These are phyloP conservation scores for Colletotrichum tabaci DNA, from an alignment of 2,329 filamentous ascomycete species.

Conservation along the genomic window DNA sequence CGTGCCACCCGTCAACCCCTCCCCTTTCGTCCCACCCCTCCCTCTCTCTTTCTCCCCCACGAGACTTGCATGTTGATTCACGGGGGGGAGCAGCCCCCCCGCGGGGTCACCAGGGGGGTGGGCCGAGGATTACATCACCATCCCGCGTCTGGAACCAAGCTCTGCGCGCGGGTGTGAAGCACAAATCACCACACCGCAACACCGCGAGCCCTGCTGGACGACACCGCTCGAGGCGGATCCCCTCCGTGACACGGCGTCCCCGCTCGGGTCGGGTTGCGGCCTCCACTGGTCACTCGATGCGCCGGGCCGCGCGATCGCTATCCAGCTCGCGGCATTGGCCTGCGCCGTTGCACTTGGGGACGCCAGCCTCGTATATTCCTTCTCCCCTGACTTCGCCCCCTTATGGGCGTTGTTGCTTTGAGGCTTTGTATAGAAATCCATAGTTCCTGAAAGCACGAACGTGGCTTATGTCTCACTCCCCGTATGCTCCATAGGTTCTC, in stretches of 20 bases:
- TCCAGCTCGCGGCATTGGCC: constrained; percentile 22
- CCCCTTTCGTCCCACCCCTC: constrained; percentile 19
- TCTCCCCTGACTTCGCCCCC: background rate
- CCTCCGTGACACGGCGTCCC: constrained; percentile 26
- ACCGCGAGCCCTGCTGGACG: constrained; percentile 21
- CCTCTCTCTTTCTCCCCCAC: constrained; percentile 9
- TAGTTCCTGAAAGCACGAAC: constrained; percentile 3
- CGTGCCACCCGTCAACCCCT: background rate
- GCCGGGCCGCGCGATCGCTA: constrained; percentile 37
- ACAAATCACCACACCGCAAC: constrained; percentile 14
- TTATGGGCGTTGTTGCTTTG: constrained; percentile 6
- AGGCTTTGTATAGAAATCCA: background rate
- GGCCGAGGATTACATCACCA: constrained; percentile 2
- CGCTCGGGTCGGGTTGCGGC: constrained; percentile 32
- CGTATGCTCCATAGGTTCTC: constrained; percentile 1
- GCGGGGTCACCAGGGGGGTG: constrained; percentile 17
- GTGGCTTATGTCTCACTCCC: constrained; percentile 11
- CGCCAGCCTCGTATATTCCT: constrained; percentile 15
- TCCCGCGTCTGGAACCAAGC: constrained; percentile 3
- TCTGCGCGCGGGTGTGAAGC: background rate
- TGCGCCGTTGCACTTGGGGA: constrained; percentile 14
- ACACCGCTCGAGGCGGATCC: constrained; percentile 23
- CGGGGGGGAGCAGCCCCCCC: background rate
- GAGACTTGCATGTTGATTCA: background rate
- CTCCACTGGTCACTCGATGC: constrained; percentile 29